A percentile compares a stretch with the other conserved stretches of the same genome.
These are phyloP conservation scores for Entomortierella lignicola DNA, from an alignment of 192 early-diverging fungal species.

Conservation along the genomic window DNA sequence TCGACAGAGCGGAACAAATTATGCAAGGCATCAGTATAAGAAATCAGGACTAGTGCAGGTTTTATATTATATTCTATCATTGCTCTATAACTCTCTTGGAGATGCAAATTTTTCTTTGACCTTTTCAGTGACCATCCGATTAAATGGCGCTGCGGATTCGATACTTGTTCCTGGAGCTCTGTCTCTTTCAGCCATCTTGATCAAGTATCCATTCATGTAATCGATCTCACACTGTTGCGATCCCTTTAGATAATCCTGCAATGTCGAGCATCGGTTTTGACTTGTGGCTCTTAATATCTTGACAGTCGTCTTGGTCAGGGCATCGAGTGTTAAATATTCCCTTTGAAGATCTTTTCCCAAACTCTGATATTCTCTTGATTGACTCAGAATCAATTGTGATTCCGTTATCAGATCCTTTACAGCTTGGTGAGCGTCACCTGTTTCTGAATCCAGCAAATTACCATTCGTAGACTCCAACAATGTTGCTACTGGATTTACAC, in stretches of 20 bases:
- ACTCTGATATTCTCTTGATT: slow-evolving; percentile 47
- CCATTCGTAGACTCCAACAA: slow-evolving; percentile 69
- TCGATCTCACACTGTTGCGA: slow-evolving; percentile 39
- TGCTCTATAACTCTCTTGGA: too few relatives aligned
- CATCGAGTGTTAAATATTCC: slow-evolving; percentile 50
- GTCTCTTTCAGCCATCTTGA: slow-evolving; percentile 61
- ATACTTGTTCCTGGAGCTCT: slow-evolving; percentile 18
- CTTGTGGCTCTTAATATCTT: slow-evolving; percentile 64
- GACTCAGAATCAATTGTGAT: slow-evolving; percentile 35
- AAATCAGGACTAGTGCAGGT: too few relatives aligned
- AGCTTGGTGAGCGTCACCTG: slow-evolving; percentile 11
- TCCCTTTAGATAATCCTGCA: slow-evolving; percentile 70
- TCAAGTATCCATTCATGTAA: slow-evolving; percentile 56
- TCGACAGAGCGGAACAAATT: not conserved
- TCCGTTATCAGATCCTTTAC: slow-evolving; percentile 42
- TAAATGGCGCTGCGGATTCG: slow-evolving; percentile 13
- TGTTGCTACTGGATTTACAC: slow-evolving; percentile 75
- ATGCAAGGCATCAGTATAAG: too few relatives aligned
- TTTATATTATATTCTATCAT: too few relatives aligned
- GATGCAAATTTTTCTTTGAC: slow-evolving; percentile 47
- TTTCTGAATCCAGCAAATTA: slow-evolving; percentile 35
- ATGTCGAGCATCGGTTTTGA: slow-evolving; percentile 55
- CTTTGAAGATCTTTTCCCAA: slow-evolving; percentile 53
- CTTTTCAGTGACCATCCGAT: slow-evolving; percentile 34
- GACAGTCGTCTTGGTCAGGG: slow-evolving; percentile 59